Conservation (phyloP, 2,329 filamentous ascomycete species). For the Curvularia lunata region DNA sequence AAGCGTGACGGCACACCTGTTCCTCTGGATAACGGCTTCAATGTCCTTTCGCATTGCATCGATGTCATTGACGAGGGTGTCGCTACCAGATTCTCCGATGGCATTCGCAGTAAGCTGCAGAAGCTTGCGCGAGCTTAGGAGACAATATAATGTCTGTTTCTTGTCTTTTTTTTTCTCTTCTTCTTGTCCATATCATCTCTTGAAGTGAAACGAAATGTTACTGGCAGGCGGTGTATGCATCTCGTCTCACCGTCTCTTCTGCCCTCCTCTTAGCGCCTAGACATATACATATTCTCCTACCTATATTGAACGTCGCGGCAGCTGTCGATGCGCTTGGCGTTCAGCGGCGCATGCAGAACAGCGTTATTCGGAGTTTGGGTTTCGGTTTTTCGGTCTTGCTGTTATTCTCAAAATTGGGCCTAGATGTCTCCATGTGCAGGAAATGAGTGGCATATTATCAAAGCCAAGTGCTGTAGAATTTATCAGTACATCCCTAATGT, state of each 20-base stretch:
- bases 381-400: neutral
- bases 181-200: neutral
- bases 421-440: neutral
- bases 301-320: neutral
- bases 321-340: neutral
- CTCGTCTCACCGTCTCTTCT: neutral
- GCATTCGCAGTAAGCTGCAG: conserved; percentile 61
- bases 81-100: conserved; percentile 61
- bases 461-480: conserved; percentile 9
- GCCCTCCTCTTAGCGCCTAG: neutral
- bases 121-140: conserved; percentile 47
- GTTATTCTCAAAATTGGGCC: neutral
- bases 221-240: conserved; percentile 5
- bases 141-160: conserved; percentile 4
- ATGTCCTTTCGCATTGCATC: conserved; percentile 59
- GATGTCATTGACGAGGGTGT: conserved; percentile 61
- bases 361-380: neutral
- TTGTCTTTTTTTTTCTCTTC: conserved; percentile 15
- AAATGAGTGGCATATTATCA: neutral
- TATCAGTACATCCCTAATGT: conserved; percentile 34
- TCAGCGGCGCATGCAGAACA: neutral
- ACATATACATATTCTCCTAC: neutral
- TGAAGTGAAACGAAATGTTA: conserved; percentile 8
- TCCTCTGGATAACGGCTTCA: conserved; percentile 56
- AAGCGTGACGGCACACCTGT: conserved; percentile 58